Base-by-base conservation (phyloP, 1,284 basidiomycete genomes). In the Cutaneotrichosporon spelunceum region DNA sequence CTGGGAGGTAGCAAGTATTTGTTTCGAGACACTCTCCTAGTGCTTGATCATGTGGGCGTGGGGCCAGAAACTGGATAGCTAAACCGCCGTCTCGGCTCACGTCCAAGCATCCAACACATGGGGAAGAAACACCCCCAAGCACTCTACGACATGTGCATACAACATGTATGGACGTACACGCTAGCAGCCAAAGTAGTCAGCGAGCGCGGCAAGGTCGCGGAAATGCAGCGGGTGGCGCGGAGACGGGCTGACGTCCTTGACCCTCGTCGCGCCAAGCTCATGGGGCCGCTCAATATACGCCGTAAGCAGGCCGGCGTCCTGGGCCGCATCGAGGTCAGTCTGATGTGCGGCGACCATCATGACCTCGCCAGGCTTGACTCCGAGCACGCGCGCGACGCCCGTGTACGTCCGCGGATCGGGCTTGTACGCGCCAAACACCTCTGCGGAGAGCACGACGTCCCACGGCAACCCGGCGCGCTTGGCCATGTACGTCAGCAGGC, bases 301-400 rank as follows among this genome's bases (percentile, higher is more conserved):
- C 0, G 62, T 64, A 29, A 42, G 59, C 14, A 64, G 19, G 0
- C 62, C 62, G 5, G 52, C 45, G 30, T 56, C 59, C 53, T 61
- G 56, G 24, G 62, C 62, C 21, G 52, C 62, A 30, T 64, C 62
- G 5, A 64, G 55, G 23, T 64, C 62, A 30, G n/a, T 13, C 8
- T 64, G 59, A 30, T 64, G 62, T 39, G 62, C 36, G 4, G 62
- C 62, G 14, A 64, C 56, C 59, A 64, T 54, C 62, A 64, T 64
- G 36, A 64, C 62, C n/a, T 49, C 24, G 24, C 19, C 45, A 3
- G 27, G 21, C 10, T 24, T 53, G 4, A 64, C 53, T n/a, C 34
- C 56, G 3, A 64, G n/a, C 16, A 64, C 36, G n/a, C 39, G 19
- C 21, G 45, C 62, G 2, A 61, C 62, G 29, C 62, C 62, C 3